These are phyloP conservation scores for Neospora caninum DNA, from an alignment of 169 alveolate genomes.

Conservation along the genomic window DNA sequence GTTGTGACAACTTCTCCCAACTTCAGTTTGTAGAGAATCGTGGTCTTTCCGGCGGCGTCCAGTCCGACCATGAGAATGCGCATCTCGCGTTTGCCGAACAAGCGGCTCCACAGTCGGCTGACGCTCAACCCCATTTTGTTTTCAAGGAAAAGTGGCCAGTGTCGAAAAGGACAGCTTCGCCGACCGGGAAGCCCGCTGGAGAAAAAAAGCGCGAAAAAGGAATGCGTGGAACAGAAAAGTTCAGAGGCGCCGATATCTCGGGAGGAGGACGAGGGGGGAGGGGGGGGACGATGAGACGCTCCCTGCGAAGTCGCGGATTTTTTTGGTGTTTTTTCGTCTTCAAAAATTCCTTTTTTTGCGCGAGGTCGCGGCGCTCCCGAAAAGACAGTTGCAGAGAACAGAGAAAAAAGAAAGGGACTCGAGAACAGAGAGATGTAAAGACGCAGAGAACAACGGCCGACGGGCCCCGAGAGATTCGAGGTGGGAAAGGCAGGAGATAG, in stretches of 20 bases:
- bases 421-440: not conserved
- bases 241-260: not conserved
- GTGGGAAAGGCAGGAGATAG: not conserved
- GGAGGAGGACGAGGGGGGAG: not conserved
- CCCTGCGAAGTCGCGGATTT: too few species aligned
- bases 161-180: too few species aligned
- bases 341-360: too few species aligned
- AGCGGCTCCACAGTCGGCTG: constrained; percentile 83
- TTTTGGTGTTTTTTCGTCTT: too few species aligned
- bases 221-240: too few species aligned
- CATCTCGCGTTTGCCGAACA: constrained; percentile 93
- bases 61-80: constrained; percentile 88
- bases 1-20: constrained; percentile 97
- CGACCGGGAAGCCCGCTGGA: not conserved
- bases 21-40: constrained; percentile 95
- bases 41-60: constrained; percentile 94
- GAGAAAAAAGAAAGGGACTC: not conserved
- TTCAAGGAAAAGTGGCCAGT: not conserved
- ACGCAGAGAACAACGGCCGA: not conserved
- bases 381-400: too few species aligned
- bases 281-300: too few species aligned
- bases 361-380: too few species aligned
- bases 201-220: not conserved
- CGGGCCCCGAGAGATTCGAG: not conserved
- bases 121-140: constrained; percentile 73